phyloP scores from a whole-genome alignment of 768 basidiomycete genomes.

The Calocera viscosa region DNA sequence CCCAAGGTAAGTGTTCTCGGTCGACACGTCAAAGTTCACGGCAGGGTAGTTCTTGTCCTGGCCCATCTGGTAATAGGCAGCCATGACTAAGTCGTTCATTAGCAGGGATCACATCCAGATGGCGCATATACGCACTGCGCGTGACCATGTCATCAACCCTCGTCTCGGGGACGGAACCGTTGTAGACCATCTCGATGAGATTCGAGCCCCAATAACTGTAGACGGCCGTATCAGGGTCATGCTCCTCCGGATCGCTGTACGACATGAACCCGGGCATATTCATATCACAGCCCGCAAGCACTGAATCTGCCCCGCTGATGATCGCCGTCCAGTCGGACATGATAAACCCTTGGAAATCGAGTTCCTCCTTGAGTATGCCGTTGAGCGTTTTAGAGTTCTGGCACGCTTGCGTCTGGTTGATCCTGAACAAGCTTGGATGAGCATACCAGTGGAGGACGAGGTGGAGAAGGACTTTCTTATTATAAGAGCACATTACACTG shows the following conservation, averaged over 20 bases:
- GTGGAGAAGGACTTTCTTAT: slow-evolving; percentile 27
- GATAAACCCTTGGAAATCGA: slow-evolving; percentile 56
- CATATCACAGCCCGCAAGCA: slow-evolving; percentile 48
- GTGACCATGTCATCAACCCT: slow-evolving; percentile 70
- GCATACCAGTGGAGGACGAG: neutral
- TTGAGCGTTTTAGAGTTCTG: slow-evolving; percentile 61
- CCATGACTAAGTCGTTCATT: neutral
- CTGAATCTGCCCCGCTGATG: slow-evolving; percentile 21
- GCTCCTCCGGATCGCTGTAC: slow-evolving; percentile 30
- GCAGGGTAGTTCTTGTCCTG: slow-evolving; percentile 50
- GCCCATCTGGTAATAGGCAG: slow-evolving; percentile 37
- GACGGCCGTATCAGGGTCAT: slow-evolving; percentile 32
- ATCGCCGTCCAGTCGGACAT: slow-evolving; percentile 50
- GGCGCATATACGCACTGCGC: slow-evolving; percentile 25
- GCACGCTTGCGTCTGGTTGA: slow-evolving; percentile 50
- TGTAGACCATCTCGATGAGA: slow-evolving; percentile 53
- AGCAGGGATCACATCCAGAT: neutral
- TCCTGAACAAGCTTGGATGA: slow-evolving; percentile 27
- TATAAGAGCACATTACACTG: slow-evolving; percentile 67
- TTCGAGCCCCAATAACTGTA: slow-evolving; percentile 43
- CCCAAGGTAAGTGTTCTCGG: slow-evolving; percentile 48
- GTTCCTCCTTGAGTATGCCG: slow-evolving; percentile 61
- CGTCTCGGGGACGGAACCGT: slow-evolving; percentile 53
- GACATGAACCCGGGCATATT: slow-evolving; percentile 56
- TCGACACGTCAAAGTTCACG: slow-evolving; percentile 60